Base-by-base conservation (phyloP, 139 green algal species). In the Chlorella sp. region DNA sequence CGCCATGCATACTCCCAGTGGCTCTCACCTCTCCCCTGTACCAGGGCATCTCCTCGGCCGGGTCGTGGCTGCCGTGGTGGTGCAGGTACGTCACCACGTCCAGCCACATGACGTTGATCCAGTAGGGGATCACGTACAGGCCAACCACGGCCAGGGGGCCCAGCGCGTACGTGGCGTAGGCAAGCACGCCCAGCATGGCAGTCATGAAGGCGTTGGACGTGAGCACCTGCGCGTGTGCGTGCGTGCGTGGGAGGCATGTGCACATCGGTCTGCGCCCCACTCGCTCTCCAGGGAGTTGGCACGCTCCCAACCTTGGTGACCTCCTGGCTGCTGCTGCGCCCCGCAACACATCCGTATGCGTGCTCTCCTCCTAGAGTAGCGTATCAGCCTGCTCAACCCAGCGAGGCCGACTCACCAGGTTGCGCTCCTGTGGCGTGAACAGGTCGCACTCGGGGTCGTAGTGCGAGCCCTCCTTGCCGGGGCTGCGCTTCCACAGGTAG, bases 51-150 rank as follows among this genome's bases (percentile, higher is more conserved):
- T 94, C 87, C 82, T 94, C 87, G 2, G 88, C 74, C 3, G 69
- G 27, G 74, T 96, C 84, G 49, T 75, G 55, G 31, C 80, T 79
- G 67, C 93, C 93, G 76, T 97, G 93, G 80, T 97, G 93, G 82
- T 97, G 93, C 78, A 98, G 88, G 85, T 98, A 98, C 22, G 94
- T 98, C 14, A 98, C 94, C 2, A 91, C 69, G 73, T 98, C 94
- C 49, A 98, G 91, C 94, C 94, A 98, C 55, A 95, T 67, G 32
- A 98, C 93, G 74, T 89, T 88, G 34, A 97, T 78, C 81, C 81
- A 86, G 89, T 96, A 97, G 36, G 93, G 93, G 63, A 98, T 61
- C 5, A 96, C 74, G 86, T 98, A 98, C 36, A 97, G 88, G 71
- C 91, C 94, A 76, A 96, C 72, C 79, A 97, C 93, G 30, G 79